These are phyloP conservation scores for Ceratopteris richardii DNA, from an alignment of 75 land plant species.

Conservation along the genomic window DNA sequence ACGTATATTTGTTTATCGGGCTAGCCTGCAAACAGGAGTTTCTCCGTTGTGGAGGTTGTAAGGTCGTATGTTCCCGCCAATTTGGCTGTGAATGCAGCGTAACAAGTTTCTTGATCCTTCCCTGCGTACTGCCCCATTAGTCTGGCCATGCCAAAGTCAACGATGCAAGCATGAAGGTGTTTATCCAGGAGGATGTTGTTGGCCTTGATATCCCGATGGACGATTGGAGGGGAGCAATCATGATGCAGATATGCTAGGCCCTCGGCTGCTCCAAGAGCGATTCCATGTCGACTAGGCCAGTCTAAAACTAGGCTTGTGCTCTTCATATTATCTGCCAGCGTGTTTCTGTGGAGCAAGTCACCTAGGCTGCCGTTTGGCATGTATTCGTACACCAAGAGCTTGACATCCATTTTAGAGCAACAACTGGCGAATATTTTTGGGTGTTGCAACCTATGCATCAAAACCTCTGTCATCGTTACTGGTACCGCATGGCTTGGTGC, in stretches of 20 bases:
- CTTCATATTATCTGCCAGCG: background rate
- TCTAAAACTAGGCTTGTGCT: conserved; percentile 15
- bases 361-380: conserved; percentile 74
- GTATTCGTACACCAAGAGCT: conserved; percentile 76
- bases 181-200: conserved; percentile 76
- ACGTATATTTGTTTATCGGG: no score
- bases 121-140: conserved; percentile 5
- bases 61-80: no score
- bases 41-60: no score
- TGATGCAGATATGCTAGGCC: conserved; percentile 77
- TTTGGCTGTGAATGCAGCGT: no score
- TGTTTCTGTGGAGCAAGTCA: conserved; percentile 36
- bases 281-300: conserved; percentile 56
- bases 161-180: conserved; percentile 55
- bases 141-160: conserved; percentile 79
- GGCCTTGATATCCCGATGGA: conserved; percentile 84
- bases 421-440: conserved; percentile 55
- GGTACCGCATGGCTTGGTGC: no score
- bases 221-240: conserved; percentile 53
- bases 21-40: no score
- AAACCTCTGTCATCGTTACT: conserved; percentile 41
- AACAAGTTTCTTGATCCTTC: no score
- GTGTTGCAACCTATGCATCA: conserved; percentile 68
- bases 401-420: conserved; percentile 54
- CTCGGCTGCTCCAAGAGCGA: conserved; percentile 58